These are phyloP conservation scores for Sporobolomyces roseus DNA, from an alignment of 768 basidiomycete genomes.

Conservation along the genomic window DNA sequence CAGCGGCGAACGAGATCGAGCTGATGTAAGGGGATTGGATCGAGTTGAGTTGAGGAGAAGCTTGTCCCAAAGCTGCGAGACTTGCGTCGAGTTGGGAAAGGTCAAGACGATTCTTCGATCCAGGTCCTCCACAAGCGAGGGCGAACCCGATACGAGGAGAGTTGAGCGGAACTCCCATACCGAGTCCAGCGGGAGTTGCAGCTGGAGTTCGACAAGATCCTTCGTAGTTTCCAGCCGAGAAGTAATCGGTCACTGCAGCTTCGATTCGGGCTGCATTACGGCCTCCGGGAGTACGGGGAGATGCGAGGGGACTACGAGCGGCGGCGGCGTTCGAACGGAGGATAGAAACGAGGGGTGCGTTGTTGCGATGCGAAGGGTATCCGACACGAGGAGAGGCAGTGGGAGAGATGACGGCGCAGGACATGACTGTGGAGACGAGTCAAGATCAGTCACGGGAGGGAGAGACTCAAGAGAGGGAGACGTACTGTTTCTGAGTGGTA, in stretches of 20 bases:
- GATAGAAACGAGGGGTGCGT: conserved; percentile 20
- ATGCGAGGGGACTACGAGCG: conserved; percentile 9
- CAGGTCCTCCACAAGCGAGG: not conserved
- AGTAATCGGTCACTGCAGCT: conserved; percentile 18
- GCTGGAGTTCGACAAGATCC: conserved; percentile 10
- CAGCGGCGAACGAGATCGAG: conserved; percentile 10
- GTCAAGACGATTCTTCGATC: conserved; percentile 1
- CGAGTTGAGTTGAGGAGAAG: conserved; percentile 4
- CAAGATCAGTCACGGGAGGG: not conserved
- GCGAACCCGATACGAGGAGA: conserved; percentile 16
- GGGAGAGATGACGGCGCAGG: conserved; percentile 16
- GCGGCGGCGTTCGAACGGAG: conserved; percentile 3
- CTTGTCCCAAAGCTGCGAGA: not conserved
- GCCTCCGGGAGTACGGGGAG: conserved; percentile 21
- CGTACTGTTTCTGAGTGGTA: not conserved
- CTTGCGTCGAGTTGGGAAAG: not conserved
- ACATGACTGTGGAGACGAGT: not conserved
- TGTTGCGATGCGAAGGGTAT: conserved; percentile 16
- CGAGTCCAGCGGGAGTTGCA: conserved; percentile 13
- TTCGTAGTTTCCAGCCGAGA: conserved; percentile 18
- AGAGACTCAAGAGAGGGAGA: not conserved
- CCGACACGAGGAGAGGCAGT: conserved; percentile 18
- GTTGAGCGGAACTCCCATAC: not conserved
- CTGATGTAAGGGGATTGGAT: not conserved
- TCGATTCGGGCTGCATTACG: conserved; percentile 9